phyloP scores from a whole-genome alignment of 495 filamentous ascomycete genomes.

The Neurospora pannonica region DNA sequence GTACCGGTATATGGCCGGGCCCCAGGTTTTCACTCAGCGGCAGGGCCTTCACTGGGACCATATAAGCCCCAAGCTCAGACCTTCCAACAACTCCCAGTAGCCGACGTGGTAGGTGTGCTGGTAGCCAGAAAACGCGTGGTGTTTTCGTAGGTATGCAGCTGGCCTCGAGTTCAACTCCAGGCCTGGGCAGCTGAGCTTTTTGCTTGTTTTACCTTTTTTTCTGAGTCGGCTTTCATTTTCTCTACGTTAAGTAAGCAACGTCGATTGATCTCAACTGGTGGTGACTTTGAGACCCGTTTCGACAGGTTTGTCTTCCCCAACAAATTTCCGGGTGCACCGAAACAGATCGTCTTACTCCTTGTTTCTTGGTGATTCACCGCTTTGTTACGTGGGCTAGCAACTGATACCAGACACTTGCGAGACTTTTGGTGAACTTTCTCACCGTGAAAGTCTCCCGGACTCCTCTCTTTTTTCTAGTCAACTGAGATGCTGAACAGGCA shows the following conservation, averaged over 20 bases:
- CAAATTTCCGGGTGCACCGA: not conserved
- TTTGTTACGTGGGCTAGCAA: not conserved
- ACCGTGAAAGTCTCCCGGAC: not conserved
- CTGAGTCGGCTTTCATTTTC: not conserved
- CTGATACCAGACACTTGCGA: not conserved
- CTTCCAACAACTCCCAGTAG: not conserved
- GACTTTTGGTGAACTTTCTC: not conserved
- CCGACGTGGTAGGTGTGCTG: not conserved
- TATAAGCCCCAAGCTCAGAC: not conserved
- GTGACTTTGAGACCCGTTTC: not conserved
- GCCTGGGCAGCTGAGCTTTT: not conserved
- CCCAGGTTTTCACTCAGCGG: too few species aligned
- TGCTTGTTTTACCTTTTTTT: not conserved
- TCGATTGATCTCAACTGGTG: not conserved
- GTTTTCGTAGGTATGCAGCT: not conserved
- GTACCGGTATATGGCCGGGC: not conserved
- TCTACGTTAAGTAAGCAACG: not conserved
- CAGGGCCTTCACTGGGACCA: too few species aligned
- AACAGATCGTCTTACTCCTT: not conserved
- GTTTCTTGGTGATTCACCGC: not conserved
- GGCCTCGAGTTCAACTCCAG: too few species aligned
- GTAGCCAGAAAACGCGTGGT: not conserved
- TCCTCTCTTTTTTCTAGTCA: not conserved
- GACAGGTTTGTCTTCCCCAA: not conserved
- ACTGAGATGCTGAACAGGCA: not conserved